Evolutionary conservation across 345 rosid genomes (phyloP), one percentile per base, ranked within the genome.

Genomic region (Salix dunnii): DNA sequence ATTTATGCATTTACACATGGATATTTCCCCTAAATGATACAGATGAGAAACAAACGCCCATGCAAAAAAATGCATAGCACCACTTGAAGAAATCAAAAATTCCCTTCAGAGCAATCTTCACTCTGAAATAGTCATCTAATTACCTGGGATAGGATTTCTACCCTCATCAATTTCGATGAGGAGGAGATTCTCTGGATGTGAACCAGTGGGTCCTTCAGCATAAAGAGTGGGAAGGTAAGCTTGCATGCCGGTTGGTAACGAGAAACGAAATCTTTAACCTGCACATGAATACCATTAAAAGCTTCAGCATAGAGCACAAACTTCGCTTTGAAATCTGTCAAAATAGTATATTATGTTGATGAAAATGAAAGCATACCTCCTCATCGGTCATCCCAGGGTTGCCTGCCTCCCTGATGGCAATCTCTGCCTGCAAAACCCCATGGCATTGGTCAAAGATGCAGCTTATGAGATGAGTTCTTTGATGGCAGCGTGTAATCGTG

Each of bases 261-360:
- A 2, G 97, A 96, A 77, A 96, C 99, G 77, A 96, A 96, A 86
- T 96, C 99, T 74, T 78, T 77, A 66, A 96, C 99, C 99, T 96
- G 80, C 55, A 79, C 46, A 58, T 71, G 14, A 78, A 71, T 7
- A 30, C 10, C 30, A 27, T 16, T 61, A 79, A n/a, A 68, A 30
- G 30, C 35, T 70, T 30, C 21, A 76, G 30, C 18, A 21, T 21
- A 60, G 25, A 63, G 35, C 16, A 28, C 7, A 23, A 16, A 33
- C 46, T 43, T 23, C 36, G 38, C 69, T 63, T 60, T 10, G 2
- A 21, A 61, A 25, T 11, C 55, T 51, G n/a, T 10, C 14, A 9
- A 66, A 40, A 71, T n/a, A 14, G 49, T 43, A 12, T 33, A 36
- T 18, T 28, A 46, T 60, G 43, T 66, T 16, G 42, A 28, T 69